Evolutionary conservation across 148 eudicot species (phyloP).

Genomic region (Silene latifolia): DNA sequence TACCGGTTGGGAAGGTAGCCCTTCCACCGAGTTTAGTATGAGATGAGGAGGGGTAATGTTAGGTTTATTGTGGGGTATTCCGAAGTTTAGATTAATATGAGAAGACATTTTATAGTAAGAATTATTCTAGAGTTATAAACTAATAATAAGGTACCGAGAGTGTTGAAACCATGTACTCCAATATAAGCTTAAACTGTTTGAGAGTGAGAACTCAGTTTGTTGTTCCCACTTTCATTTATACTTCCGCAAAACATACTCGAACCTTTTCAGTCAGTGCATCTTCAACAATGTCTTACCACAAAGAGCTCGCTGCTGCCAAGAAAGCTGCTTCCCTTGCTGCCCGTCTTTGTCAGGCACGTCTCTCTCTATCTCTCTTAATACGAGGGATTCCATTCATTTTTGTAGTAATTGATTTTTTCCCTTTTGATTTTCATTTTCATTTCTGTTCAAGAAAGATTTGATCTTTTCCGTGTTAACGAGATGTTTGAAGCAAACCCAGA

Average conservation of each 20-base stretch:
- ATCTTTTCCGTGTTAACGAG: neutral
- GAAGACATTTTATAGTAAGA: too few relatives aligned
- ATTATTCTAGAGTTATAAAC: too few relatives aligned
- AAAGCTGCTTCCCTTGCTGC: constrained; percentile 89
- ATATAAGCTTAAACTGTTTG: constrained; percentile 21
- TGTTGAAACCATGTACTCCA: constrained; percentile 15
- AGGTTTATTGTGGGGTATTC: too few relatives aligned
- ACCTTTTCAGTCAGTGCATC: constrained; percentile 11
- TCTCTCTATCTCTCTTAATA: too few relatives aligned
- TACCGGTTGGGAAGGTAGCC: too few relatives aligned
- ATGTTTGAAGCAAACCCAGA: constrained; percentile 5
- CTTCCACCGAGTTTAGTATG: too few relatives aligned
- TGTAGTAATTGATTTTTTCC: neutral
- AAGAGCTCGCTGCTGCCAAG: constrained; percentile 70
- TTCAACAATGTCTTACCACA: constrained; percentile 44
- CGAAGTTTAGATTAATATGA: too few relatives aligned
- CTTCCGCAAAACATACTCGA: neutral
- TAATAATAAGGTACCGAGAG: too few relatives aligned
- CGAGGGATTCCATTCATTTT: too few relatives aligned
- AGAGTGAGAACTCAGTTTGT: constrained; percentile 20
- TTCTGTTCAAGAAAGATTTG: neutral
- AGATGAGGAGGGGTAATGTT: too few relatives aligned
- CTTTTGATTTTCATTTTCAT: neutral
- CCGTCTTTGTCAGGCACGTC: constrained; percentile 65
- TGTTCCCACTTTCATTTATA: neutral